These are phyloP conservation scores for Amphichorda felina DNA, from an alignment of 2,329 filamentous ascomycete species.

Conservation along the genomic window DNA sequence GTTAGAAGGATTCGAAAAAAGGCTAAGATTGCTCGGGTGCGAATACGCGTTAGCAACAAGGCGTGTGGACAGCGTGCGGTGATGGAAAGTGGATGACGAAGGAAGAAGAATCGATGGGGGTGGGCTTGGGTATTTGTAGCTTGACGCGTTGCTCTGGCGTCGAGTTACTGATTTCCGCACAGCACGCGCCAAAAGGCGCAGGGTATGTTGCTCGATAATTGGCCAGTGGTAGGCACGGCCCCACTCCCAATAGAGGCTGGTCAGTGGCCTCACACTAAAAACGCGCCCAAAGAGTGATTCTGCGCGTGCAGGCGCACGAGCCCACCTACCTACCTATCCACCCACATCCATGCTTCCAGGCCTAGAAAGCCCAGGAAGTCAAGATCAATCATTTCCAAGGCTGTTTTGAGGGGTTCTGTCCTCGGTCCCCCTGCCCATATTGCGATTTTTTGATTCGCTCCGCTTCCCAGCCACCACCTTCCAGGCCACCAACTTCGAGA, in stretches of 20 bases:
- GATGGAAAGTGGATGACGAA: constrained; percentile 32
- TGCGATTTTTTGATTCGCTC: not conserved
- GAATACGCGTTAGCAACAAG: constrained; percentile 4
- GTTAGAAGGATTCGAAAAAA: constrained; percentile 8
- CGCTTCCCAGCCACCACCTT: no score
- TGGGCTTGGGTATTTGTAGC: constrained; percentile 47
- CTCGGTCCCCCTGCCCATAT: not conserved
- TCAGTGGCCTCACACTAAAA: not conserved
- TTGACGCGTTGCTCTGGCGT: constrained; percentile 37
- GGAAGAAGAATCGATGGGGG: constrained; percentile 35
- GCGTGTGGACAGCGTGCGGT: constrained; percentile 15
- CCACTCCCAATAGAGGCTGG: not conserved
- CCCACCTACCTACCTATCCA: not conserved
- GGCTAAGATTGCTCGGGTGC: constrained; percentile 7
- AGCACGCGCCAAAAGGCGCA: not conserved
- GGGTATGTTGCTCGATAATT: constrained; percentile 1
- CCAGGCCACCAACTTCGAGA: no score
- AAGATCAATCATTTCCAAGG: not conserved
- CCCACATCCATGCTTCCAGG: no score
- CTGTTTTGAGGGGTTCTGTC: not conserved
- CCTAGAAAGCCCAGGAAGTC: not conserved
- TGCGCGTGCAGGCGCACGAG: not conserved
- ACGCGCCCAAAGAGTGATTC: not conserved
- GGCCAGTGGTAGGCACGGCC: not conserved
- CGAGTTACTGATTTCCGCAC: constrained; percentile 43